phyloP scores from a whole-genome alignment of 2,329 filamentous ascomycete genomes.

The Pseudogymnoascus sp. region DNA sequence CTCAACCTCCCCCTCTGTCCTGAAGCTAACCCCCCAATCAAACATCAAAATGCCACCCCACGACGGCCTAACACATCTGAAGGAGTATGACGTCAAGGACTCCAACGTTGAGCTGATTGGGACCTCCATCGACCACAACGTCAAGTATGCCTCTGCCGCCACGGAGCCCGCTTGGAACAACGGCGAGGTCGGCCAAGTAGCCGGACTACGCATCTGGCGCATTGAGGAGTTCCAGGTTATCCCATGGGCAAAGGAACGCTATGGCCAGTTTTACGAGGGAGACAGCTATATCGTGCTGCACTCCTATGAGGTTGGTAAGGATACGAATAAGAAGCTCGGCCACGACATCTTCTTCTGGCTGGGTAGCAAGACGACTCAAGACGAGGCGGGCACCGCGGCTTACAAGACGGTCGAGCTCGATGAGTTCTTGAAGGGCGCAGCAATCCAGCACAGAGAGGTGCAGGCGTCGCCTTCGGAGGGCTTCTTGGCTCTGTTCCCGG shows the following conservation, averaged over 20 bases:
- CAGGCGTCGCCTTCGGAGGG: slow-evolving; percentile 46
- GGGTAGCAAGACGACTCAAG: slow-evolving; percentile 56
- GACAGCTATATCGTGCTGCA: slow-evolving; percentile 61
- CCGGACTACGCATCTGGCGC: slow-evolving; percentile 56
- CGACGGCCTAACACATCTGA: slow-evolving; percentile 52
- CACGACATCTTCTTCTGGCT: slow-evolving; percentile 68
- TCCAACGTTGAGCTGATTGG: slow-evolving; percentile 61
- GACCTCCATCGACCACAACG: slow-evolving; percentile 55
- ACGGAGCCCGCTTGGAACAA: slow-evolving; percentile 60
- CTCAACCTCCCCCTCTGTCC: not conserved
- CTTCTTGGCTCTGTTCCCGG: slow-evolving; percentile 54
- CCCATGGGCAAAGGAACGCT: slow-evolving; percentile 47
- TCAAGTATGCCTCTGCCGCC: slow-evolving; percentile 59
- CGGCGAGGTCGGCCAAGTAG: slow-evolving; percentile 41
- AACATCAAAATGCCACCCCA: slow-evolving; percentile 48
- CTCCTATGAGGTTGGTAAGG: slow-evolving; percentile 45
- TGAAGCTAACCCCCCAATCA: not conserved
- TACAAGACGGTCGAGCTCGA: slow-evolving; percentile 67
- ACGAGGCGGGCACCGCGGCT: slow-evolving; percentile 60
- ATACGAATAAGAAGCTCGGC: slow-evolving; percentile 37
- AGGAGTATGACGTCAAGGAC: slow-evolving; percentile 60
- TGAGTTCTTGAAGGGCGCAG: slow-evolving; percentile 54
- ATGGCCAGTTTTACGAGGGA: slow-evolving; percentile 57
- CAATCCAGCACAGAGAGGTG: slow-evolving; percentile 58
- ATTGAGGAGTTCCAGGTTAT: slow-evolving; percentile 61